Evolutionary conservation across 2,329 filamentous ascomycete species (phyloP).

Genomic region (Colletotrichum lentis): DNA sequence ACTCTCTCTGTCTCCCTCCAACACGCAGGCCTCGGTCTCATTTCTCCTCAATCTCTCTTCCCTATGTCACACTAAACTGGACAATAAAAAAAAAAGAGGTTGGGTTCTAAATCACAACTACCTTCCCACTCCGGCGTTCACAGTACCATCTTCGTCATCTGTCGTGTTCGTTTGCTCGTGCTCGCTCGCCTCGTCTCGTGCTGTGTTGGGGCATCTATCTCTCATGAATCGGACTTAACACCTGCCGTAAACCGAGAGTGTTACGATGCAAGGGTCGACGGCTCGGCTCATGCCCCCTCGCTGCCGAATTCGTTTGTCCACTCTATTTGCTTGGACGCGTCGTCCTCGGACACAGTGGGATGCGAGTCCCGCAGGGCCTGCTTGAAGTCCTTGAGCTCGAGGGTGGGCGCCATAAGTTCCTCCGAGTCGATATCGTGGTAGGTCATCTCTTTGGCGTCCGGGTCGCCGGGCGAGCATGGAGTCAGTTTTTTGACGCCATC

Average conservation of each 20-base stretch:
- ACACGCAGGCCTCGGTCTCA: not conserved
- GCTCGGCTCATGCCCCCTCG: slow-evolving; percentile 68
- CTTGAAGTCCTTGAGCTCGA: slow-evolving; percentile 90
- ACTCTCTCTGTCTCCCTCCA: not conserved
- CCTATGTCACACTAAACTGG: not conserved
- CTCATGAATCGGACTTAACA: not conserved
- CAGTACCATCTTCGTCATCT: not conserved
- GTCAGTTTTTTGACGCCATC: slow-evolving; percentile 76
- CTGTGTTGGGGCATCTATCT: not conserved
- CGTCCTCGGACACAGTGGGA: slow-evolving; percentile 88
- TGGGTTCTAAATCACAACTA: not conserved
- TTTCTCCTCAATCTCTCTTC: slow-evolving; percentile 17
- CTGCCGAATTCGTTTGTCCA: slow-evolving; percentile 98
- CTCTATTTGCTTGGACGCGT: slow-evolving; percentile 83
- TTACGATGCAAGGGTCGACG: not conserved
- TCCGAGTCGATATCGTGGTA: slow-evolving; percentile 90
- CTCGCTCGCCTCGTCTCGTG: not conserved
- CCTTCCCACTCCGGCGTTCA: not conserved
- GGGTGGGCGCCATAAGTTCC: slow-evolving; percentile 82
- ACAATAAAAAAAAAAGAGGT: not conserved
- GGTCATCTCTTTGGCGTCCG: slow-evolving; percentile 87
- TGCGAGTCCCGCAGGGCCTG: slow-evolving; percentile 88
- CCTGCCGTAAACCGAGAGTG: not conserved
- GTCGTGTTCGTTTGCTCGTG: not conserved
- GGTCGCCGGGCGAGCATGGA: slow-evolving; percentile 92